Evolutionary conservation across 73 alveolate genomes (phyloP).

Genomic region (Paramecium pentaurelia): DNA sequence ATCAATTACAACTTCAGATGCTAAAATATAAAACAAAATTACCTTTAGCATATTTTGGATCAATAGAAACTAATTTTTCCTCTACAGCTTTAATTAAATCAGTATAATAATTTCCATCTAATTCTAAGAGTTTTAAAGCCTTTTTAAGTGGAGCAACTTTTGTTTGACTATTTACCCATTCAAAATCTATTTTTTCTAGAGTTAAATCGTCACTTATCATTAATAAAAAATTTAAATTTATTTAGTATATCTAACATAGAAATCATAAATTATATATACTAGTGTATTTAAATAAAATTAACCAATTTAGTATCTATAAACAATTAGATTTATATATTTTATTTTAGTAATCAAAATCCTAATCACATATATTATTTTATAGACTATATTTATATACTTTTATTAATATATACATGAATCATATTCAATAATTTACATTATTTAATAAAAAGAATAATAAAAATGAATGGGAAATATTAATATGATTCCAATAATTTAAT

Average conservation of each 20-base stretch:
- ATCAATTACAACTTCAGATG: background rate
- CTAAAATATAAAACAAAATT: background rate
- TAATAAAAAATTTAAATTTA: background rate
- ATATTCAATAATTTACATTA: no score
- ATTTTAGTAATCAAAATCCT: no score
- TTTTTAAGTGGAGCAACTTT: conserved; percentile 44
- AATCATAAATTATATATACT: background rate
- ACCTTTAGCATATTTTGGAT: conserved; percentile 6
- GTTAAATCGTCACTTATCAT: conserved; percentile 47
- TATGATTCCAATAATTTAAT: background rate
- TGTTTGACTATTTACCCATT: conserved; percentile 49
- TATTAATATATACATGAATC: no score
- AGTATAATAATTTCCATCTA: conserved; percentile 54
- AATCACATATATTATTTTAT: no score
- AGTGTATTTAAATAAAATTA: background rate
- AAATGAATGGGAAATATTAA: no score
- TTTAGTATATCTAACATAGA: background rate
- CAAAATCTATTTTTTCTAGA: conserved; percentile 60
- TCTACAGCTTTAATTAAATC: conserved; percentile 51
- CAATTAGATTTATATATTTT: no score
- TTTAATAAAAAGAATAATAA: no score
- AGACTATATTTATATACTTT: no score
- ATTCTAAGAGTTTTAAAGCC: conserved; percentile 50
- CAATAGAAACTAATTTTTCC: conserved; percentile 18
- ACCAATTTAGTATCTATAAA: background rate